phyloP scores from a whole-genome alignment of 2,329 filamentous ascomycete species.

The Aspergillus pseudoglaucus region DNA sequence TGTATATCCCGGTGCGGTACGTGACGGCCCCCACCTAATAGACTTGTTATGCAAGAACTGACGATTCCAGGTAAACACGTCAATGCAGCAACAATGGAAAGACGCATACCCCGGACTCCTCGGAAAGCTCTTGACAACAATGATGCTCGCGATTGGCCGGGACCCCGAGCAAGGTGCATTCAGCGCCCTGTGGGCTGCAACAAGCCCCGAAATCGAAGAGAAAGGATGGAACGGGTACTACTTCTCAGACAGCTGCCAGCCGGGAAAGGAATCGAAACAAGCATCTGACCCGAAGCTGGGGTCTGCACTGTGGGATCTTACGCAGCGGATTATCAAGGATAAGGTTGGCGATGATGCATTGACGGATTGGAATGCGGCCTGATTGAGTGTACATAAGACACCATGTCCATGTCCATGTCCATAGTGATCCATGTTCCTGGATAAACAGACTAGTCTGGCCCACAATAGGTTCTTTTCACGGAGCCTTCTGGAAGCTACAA shows the following conservation, averaged over 20 bases:
- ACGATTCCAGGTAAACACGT: conserved; percentile 35
- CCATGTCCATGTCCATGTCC: too few species aligned
- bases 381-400: neutral
- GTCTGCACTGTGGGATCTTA: conserved; percentile 35
- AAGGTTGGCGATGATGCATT: conserved; percentile 37
- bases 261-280: conserved; percentile 35
- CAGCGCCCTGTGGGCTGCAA: conserved; percentile 40
- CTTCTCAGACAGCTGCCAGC: conserved; percentile 34
- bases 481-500: too few species aligned
- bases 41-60: neutral
- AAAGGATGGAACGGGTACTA: conserved; percentile 41
- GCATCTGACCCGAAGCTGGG: conserved; percentile 36
- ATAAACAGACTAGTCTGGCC: too few species aligned
- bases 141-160: conserved; percentile 30
- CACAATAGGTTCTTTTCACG: too few species aligned
- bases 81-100: conserved; percentile 44
- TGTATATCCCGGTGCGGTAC: conserved; percentile 35
- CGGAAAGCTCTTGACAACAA: conserved; percentile 32
- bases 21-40: neutral
- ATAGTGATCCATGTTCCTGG: too few species aligned
- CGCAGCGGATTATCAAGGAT: conserved; percentile 33
- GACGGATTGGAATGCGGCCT: conserved; percentile 24
- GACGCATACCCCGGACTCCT: conserved; percentile 39
- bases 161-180: conserved; percentile 40
- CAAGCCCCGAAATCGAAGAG: conserved; percentile 36